These are phyloP conservation scores for Macrophomina pseudophaseolina DNA, from an alignment of 2,329 filamentous ascomycete species.

Conservation along the genomic window DNA sequence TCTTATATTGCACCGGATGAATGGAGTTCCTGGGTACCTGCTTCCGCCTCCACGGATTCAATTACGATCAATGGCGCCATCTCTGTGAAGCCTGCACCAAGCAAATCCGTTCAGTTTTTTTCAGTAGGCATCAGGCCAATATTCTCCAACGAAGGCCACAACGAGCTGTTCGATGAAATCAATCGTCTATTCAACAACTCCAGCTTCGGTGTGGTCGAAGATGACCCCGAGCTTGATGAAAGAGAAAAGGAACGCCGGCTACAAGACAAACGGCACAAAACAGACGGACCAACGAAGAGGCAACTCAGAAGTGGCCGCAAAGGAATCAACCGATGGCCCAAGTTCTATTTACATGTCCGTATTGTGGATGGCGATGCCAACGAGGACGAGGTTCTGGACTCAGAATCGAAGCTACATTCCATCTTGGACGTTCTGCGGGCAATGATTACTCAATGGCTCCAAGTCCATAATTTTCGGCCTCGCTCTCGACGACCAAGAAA, in stretches of 20 bases:
- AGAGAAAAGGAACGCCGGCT: slow-evolving; percentile 43
- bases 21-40: slow-evolving; percentile 68
- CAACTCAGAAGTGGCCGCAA: slow-evolving; percentile 63
- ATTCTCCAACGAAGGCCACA: slow-evolving; percentile 59
- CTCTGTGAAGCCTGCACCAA: slow-evolving; percentile 71
- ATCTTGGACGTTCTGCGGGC: slow-evolving; percentile 70
- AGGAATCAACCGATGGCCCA: slow-evolving; percentile 80
- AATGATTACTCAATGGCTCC: slow-evolving; percentile 75
- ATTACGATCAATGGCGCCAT: slow-evolving; percentile 73
- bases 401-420: slow-evolving; percentile 51
- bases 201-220: slow-evolving; percentile 70
- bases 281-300: slow-evolving; percentile 55
- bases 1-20: slow-evolving; percentile 63
- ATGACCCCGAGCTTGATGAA: slow-evolving; percentile 43
- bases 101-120: slow-evolving; percentile 78
- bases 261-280: slow-evolving; percentile 51
- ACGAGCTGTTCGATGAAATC: slow-evolving; percentile 75
- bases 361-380: slow-evolving; percentile 28
- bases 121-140: slow-evolving; percentile 76
- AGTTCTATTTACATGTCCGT: slow-evolving; percentile 76
- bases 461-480: slow-evolving; percentile 71
- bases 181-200: slow-evolving; percentile 80
- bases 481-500: slow-evolving; percentile 33
- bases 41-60: slow-evolving; percentile 67
- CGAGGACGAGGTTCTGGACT: slow-evolving; percentile 34